phyloP scores from a whole-genome alignment of 2,329 filamentous ascomycete species.

The Tolypocladium inflatum region DNA sequence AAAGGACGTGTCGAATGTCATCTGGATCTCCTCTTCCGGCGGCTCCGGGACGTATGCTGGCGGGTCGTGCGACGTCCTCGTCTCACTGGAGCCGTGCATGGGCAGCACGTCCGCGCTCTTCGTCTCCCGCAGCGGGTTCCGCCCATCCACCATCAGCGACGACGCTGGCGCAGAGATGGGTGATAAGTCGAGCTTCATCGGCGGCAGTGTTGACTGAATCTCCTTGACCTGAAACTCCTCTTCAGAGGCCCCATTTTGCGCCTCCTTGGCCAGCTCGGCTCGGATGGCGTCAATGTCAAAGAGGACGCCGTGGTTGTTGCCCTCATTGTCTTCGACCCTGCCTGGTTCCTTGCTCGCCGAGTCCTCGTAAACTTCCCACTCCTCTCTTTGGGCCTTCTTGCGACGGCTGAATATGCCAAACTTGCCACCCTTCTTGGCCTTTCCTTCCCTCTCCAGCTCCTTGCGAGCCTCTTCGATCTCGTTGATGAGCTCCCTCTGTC shows the following conservation, averaged over 20 bases:
- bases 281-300: constrained; percentile 96
- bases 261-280: constrained; percentile 67
- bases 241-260: constrained; percentile 38
- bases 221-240: constrained; percentile 59
- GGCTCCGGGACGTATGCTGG: constrained; percentile 16
- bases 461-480: constrained; percentile 93
- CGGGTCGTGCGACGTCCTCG: constrained; percentile 7
- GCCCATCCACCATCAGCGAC: constrained; percentile 10
- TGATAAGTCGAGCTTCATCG: constrained; percentile 67
- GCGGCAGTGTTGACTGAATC: constrained; percentile 78
- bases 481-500: constrained; percentile 87
- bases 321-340: constrained; percentile 29
- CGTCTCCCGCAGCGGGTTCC: constrained; percentile 28
- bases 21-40: constrained; percentile 46
- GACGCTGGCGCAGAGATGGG: constrained; percentile 19
- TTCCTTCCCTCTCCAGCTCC: constrained; percentile 71
- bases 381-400: constrained; percentile 72
- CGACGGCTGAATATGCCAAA: constrained; percentile 77
- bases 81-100: constrained; percentile 5
- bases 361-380: constrained; percentile 92
- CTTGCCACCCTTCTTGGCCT: constrained; percentile 46
- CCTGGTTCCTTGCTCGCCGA: constrained; percentile 28
- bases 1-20: constrained; percentile 64
- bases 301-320: constrained; percentile 56
- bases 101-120: constrained; percentile 34